These are phyloP conservation scores for Ochetophila trinervis DNA, from an alignment of 306 rosid species.

Conservation along the genomic window DNA sequence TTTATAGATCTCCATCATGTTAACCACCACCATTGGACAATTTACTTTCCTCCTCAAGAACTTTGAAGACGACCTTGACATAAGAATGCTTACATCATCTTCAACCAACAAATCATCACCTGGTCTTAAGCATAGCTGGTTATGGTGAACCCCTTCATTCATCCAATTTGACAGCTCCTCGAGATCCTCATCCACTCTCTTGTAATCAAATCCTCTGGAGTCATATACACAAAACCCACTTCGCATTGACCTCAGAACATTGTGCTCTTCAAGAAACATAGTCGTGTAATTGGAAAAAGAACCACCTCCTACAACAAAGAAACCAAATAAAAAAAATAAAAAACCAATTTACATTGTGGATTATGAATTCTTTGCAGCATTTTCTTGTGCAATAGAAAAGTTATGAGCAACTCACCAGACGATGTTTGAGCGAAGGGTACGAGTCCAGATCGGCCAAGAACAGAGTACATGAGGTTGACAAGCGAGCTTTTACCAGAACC, in stretches of 20 bases:
- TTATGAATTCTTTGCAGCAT: neutral
- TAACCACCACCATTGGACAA: slow-evolving; percentile 38
- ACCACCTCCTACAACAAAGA: slow-evolving; percentile 18
- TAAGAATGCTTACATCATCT: slow-evolving; percentile 15
- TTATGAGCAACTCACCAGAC: slow-evolving; percentile 9
- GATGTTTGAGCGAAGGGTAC: slow-evolving; percentile 40
- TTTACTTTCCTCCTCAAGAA: slow-evolving; percentile 35
- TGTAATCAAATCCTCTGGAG: slow-evolving; percentile 32
- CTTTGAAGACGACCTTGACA: slow-evolving; percentile 28
- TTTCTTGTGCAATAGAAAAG: neutral
- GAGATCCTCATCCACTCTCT: slow-evolving; percentile 10
- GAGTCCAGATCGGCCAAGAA: slow-evolving; percentile 45
- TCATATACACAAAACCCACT: slow-evolving; percentile 45
- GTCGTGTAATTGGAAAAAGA: slow-evolving; percentile 15
- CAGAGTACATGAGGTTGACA: slow-evolving; percentile 41
- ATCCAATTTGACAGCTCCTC: slow-evolving; percentile 37
- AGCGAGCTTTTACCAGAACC: slow-evolving; percentile 46
- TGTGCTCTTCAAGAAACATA: slow-evolving; percentile 41
- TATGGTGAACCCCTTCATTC: slow-evolving; percentile 38
- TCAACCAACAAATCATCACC: slow-evolving; percentile 10
- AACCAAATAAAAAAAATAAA: neutral
- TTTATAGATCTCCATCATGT: slow-evolving; percentile 38
- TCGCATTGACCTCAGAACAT: slow-evolving; percentile 34
- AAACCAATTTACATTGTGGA: neutral
- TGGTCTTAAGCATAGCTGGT: slow-evolving; percentile 34